These are phyloP conservation scores for Colletotrichum tanaceti DNA, from an alignment of 2,329 filamentous ascomycete genomes.

Conservation along the genomic window DNA sequence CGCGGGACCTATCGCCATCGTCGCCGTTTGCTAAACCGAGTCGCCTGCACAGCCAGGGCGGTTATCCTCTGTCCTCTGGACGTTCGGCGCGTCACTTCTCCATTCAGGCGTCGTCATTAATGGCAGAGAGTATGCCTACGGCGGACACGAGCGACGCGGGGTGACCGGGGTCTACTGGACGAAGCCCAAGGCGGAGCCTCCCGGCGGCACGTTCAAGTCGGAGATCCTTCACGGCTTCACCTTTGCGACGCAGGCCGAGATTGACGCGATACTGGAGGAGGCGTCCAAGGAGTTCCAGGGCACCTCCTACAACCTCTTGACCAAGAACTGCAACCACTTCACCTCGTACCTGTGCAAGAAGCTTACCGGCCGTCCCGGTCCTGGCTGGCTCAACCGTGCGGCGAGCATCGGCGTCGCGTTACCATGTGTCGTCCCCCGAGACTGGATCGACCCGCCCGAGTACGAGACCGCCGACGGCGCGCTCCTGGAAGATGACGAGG, in stretches of 20 bases:
- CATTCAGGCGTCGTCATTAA: conserved; percentile 87
- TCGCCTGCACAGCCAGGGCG: conserved; percentile 69
- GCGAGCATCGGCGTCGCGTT: conserved; percentile 85
- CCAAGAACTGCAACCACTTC: conserved; percentile 91
- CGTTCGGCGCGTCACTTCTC: conserved; percentile 79
- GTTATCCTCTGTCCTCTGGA: conserved; percentile 81
- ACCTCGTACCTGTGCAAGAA: conserved; percentile 80
- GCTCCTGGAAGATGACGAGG: conserved; percentile 68
- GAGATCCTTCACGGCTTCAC: conserved; percentile 85
- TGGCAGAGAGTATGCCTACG: conserved; percentile 85
- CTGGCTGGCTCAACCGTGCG: conserved; percentile 83
- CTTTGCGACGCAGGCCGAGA: conserved; percentile 74
- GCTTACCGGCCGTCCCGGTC: conserved; percentile 77
- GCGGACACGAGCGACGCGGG: conserved; percentile 78
- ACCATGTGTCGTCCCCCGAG: conserved; percentile 83
- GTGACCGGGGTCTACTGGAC: conserved; percentile 88
- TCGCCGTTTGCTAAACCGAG: conserved; percentile 21
- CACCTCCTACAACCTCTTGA: conserved; percentile 82
- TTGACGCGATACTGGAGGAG: conserved; percentile 75
- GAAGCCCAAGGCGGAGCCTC: conserved; percentile 75
- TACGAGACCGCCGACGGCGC: conserved; percentile 79
- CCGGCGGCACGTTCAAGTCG: conserved; percentile 80
- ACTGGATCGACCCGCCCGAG: conserved; percentile 85
- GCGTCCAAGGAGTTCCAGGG: conserved; percentile 80
- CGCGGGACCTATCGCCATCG: conserved; percentile 5